Base-by-base conservation (phyloP, 1,284 basidiomycete genomes). In the Phylloboletellus chloephorus region DNA sequence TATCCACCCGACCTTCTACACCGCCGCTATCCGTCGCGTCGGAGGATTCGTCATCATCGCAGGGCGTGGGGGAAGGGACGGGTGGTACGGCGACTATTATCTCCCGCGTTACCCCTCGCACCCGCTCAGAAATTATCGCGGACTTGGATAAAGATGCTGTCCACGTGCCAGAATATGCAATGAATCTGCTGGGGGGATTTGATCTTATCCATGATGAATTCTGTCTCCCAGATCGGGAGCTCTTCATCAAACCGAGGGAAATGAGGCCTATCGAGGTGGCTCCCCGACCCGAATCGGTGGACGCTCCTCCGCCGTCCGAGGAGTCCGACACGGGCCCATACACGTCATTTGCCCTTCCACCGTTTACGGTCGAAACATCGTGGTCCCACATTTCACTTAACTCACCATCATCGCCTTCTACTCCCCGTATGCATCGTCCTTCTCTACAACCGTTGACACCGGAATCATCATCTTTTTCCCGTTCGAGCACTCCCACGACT, bases 311-410 rank as follows among this genome's bases (percentile, higher is more conserved):
- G 12, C 57, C 59, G 12, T 59, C 57, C 48, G 57, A 59, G 56
- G 57, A 59, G 45, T 59, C 57, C 31, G 61, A 59, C 29, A 64
- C 51, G 31, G 57, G 57, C 7, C 57, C 57, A 2, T 59, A 64
- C 34, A 62, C 43, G 30, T 62, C 57, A 38, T 59, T 59, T n/a
- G 57, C 57, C 25, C 31, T 64, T 8, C 51, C 57, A 13, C 47
- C 58, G 7, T 59, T 60, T 26, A 20, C 61, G 10, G 42, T 58
- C 23, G 48, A 50, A 26, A 23, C 48, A 1, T 46, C 56, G 15
- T 47, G 48, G 45, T 43, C 59, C 6, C 53, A 33, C 15, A 31
- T 43, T 26, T 59, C 53, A 13, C 46, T 54, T 16, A 32, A 44
- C 8, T 31, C 53, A 8, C 53, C 55, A n/a, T 20, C 53, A 3